Base-by-base conservation (phyloP, 1,139 yeast species). In the Casaregolazyma suthepensis region DNA sequence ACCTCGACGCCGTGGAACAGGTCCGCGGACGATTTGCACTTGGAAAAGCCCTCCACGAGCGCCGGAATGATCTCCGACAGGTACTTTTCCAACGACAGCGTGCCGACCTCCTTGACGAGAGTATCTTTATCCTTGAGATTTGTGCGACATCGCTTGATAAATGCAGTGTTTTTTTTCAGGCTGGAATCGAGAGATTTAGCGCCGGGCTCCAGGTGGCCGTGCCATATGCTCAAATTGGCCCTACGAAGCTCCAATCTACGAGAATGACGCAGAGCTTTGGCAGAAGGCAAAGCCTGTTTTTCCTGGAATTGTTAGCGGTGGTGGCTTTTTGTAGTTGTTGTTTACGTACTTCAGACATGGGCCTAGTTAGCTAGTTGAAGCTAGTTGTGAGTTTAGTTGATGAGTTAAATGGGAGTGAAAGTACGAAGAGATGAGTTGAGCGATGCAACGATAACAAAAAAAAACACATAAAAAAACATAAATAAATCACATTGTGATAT, bases 91-190 rank as follows among this genome's bases (percentile, higher is more conserved):
- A 91, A 72, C 1, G 91, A 81, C 2, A 87, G 71, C 1, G 82
- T 75, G 10, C 73, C 66, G 45, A 90, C 76, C 54, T 89, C 96
- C 54, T 79, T 78, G 31, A 88, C 57, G 4, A 87, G 68, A 4
- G 75, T 66, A 44, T 71, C 73, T 2, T 81, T 85, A 42, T 74
- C 78, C 42, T 72, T 77, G 45, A 89, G 71, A 2, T 84, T 75
- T 3, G 79, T 74, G 57, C 83, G 77, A 51, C 89, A 69, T 62
- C 85, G 85, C 64, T 85, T 85, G 54, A 89, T 83, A 61, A 89
- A 87, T 0, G 90, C 86, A 3, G 90, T 84, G 66, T 91, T 89
- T 66, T 85, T 87, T 74, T 90, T 91, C 57, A 91, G 72, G 51
- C 93, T 84, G 0, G 95, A 75, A 65, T 91, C 97, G 15, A 85